Conservation (phyloP, 768 basidiomycete genomes). For the Hydnomerulius pinastri region DNA sequence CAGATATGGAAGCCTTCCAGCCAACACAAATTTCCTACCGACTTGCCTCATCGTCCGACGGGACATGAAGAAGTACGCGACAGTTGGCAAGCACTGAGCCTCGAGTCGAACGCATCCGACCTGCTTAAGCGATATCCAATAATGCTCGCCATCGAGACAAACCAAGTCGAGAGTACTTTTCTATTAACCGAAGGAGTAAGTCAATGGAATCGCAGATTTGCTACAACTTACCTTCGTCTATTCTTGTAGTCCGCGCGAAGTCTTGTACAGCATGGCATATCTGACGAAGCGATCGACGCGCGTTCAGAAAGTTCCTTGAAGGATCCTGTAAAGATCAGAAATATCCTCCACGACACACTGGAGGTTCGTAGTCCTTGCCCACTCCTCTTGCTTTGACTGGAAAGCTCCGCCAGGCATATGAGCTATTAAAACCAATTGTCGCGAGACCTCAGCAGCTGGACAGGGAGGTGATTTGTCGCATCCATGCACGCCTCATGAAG, state of each 20-base stretch:
- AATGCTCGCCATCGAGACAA: conserved; percentile 30
- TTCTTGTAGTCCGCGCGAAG: not conserved
- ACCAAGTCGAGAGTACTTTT: conserved; percentile 30
- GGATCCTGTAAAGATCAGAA: conserved; percentile 26
- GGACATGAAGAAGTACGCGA: conserved; percentile 21
- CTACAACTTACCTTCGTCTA: not conserved
- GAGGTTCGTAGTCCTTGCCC: conserved; percentile 18
- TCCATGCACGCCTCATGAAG: conserved; percentile 32
- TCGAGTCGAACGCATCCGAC: conserved; percentile 9
- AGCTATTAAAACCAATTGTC: conserved; percentile 15
- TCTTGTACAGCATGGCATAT: too few species aligned
- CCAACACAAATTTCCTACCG: too few species aligned
- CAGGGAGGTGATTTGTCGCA: conserved; percentile 22
- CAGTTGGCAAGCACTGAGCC: conserved; percentile 19
- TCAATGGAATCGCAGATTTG: not conserved
- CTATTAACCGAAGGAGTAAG: conserved; percentile 20
- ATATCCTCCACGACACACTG: conserved; percentile 30
- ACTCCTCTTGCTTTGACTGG: not conserved
- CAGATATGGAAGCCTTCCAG: too few species aligned
- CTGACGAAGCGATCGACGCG: too few species aligned
- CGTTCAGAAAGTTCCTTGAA: not conserved
- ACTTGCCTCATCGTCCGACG: conserved; percentile 10
- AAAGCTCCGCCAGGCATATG: not conserved
- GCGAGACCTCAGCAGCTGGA: conserved; percentile 9
- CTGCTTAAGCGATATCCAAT: conserved; percentile 20